Conservation (phyloP, 2,329 filamentous ascomycete genomes). For the Aspergillus pseudoviridinutans region DNA sequence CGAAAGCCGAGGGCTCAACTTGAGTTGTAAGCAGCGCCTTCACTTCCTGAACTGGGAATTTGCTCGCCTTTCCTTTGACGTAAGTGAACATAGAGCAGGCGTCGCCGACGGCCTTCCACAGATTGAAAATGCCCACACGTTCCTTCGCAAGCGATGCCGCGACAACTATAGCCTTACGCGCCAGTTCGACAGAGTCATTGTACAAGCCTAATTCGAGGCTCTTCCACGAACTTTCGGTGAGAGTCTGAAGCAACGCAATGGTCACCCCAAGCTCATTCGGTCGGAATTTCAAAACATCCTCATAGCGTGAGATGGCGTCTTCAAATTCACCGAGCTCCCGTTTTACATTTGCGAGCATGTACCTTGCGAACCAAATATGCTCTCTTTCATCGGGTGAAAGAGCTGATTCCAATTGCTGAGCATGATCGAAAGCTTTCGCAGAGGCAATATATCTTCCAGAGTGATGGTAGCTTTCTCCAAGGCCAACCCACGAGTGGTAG, state of each 20-base stretch:
- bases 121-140: conserved; percentile 74
- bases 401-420: conserved; percentile 67
- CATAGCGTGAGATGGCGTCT: conserved; percentile 73
- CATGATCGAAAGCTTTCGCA: conserved; percentile 82
- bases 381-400: conserved; percentile 52
- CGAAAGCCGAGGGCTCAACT: conserved; percentile 51
- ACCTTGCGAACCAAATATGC: conserved; percentile 91
- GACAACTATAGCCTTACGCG: conserved; percentile 64
- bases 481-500: conserved; percentile 92
- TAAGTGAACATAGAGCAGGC: conserved; percentile 79
- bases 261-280: conserved; percentile 79
- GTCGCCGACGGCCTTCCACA: conserved; percentile 91
- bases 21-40: conserved; percentile 55
- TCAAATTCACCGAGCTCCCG: conserved; percentile 89
- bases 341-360: conserved; percentile 94
- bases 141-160: conserved; percentile 59
- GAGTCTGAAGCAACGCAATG: conserved; percentile 81
- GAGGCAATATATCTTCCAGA: conserved; percentile 93
- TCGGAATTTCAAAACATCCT: conserved; percentile 63
- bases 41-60: conserved; percentile 59
- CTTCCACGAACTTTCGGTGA: conserved; percentile 75
- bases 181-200: conserved; percentile 72
- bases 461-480: conserved; percentile 96
- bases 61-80: conserved; percentile 62
- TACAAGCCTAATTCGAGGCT: conserved; percentile 80